Evolutionary conservation across 225 moss, liverwort and hornwort genomes (phyloP), one percentile per base, ranked within the genome.

Genomic region (Pleurozium schreberi): DNA sequence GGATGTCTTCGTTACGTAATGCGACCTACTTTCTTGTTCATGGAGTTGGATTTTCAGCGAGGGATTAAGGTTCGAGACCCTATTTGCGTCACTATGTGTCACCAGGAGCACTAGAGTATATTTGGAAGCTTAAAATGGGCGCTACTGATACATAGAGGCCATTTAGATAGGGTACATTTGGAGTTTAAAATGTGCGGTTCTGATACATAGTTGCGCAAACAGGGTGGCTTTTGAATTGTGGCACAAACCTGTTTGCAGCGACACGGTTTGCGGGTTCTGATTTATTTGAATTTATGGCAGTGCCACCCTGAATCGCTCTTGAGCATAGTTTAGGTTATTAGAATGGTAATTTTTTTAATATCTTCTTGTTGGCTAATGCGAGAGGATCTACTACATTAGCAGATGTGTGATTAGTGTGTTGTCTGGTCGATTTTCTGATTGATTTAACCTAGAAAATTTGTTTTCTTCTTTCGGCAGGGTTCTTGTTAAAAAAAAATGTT

Each of bases 401-500:
- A 70, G 55, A 40, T 45, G 23, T 80, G 25, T 60, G 23, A 16
- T 47, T 22, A 52, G 7, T 59, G 84, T n/a, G 27, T 27, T 80
- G 21, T 15, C n/a, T 63, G 64, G 28, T 42, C 10, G 42, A 20
- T 52, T 89, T 80, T 70, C 28, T 76, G 53, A 68, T 71, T 73
- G 20, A 27, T 63, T 36, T 55, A 36, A 89, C 63, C 60, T 61
- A 58, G 59, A 62, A 79, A 7, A 10, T 76, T 36, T 12, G 16
- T 23, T 73, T 47, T 49, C 62, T 11, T 30, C 30, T 22, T 66
- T 75, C 34, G 53, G 43, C 90, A 96, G 96, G 97, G 16, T 98
- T 98, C 80, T 84, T 98, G 90, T 90, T 96, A 80, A n/a, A n/a
- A n/a, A n/a, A n/a, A n/a, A n/a, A n/a, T n/a, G 15, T 57, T 7